Base-by-base conservation (phyloP, 2,329 filamentous ascomycete genomes). In the Colletotrichum musicola region DNA sequence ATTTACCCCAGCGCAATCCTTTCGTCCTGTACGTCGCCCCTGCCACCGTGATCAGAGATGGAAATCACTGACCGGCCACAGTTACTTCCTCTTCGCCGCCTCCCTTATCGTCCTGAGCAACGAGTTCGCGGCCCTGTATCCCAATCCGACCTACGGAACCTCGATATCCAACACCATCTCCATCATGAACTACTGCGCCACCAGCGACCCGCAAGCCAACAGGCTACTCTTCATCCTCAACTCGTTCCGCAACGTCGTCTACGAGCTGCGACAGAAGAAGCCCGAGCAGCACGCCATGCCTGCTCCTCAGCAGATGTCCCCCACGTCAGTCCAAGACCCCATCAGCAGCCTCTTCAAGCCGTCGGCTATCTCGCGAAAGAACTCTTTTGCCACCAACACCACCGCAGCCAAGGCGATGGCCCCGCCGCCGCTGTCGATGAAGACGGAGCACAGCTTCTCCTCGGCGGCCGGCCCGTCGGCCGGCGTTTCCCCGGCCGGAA, bases 41-140 rank as follows among this genome's bases (percentile, higher is more conserved):
- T n/a, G 25, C 1, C 6, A n/a, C 42, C 20, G 22, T 4, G 22
- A 3, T 7, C 40, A 9, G 22, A 60, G 13, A 18, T 2, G 6
- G 12, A 10, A 44, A n/a, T 14, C 51, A 18, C 70, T 73, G 35
- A 75, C 68, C 14, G 1, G 2, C 16, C 10, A 18, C 30, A 89
- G 88, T 71, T 85, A 89, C 72, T 88, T 86, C 62, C 79, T 89
- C 46, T 89, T 89, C 69, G 81, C 86, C 5, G 84, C 87, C 1
- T 80, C 83, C 0, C 79, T 90, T 2, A 80, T 89, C 38, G 79
- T 89, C 4, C 76, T 88, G 51, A 86, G 85, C 71, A 89, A 89
- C 73, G 85, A 88, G 67, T 88, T 89, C 72, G 83, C 82, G 4
- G 79, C 77, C 1, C 76, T 89, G 18, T 86, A 84, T 72, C 74